Percentiles rank a stretch among this genome's conserved stretches.
Evolutionary conservation across 345 rosid species (phyloP).

Genomic region (Eucalyptus erythrocorys): DNA sequence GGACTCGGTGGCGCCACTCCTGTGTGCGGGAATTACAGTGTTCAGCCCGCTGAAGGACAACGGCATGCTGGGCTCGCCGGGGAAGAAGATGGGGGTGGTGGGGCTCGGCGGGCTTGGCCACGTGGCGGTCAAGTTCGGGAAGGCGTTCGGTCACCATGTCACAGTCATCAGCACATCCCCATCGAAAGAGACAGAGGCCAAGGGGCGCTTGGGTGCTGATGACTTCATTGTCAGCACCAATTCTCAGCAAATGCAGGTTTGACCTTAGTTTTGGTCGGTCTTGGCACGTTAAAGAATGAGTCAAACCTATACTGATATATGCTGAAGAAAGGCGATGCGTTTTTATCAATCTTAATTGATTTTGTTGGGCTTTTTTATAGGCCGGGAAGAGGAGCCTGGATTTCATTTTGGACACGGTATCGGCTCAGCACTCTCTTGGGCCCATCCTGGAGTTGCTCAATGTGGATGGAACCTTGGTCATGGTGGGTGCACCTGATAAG

Average conservation of each 20-base stretch:
- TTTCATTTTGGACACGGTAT: constrained; percentile 44
- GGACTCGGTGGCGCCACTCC: constrained; percentile 49
- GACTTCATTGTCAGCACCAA: constrained; percentile 38
- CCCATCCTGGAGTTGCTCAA: constrained; percentile 39
- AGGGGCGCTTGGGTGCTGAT: constrained; percentile 38
- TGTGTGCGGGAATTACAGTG: constrained; percentile 53
- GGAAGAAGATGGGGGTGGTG: constrained; percentile 34
- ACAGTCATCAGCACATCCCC: constrained; percentile 58
- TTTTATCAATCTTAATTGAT: not conserved
- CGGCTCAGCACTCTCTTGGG: constrained; percentile 36
- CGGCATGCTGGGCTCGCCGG: constrained; percentile 8
- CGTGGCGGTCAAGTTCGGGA: constrained; percentile 39
- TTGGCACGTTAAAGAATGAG: not conserved
- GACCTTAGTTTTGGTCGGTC: not conserved
- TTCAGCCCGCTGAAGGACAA: constrained; percentile 40
- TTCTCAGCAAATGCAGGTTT: constrained; percentile 32
- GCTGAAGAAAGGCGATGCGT: not conserved
- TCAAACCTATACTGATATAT: not conserved
- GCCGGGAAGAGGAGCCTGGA: constrained; percentile 29
- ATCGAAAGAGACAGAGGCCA: constrained; percentile 38
- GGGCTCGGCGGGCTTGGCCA: constrained; percentile 55
- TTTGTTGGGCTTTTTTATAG: not conserved
- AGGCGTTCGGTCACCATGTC: constrained; percentile 50
- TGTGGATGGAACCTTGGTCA: constrained; percentile 31
- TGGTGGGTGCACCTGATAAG: constrained; percentile 37